These are phyloP conservation scores for Somion occarium DNA, from an alignment of 1,284 basidiomycete genomes.

Conservation along the genomic window DNA sequence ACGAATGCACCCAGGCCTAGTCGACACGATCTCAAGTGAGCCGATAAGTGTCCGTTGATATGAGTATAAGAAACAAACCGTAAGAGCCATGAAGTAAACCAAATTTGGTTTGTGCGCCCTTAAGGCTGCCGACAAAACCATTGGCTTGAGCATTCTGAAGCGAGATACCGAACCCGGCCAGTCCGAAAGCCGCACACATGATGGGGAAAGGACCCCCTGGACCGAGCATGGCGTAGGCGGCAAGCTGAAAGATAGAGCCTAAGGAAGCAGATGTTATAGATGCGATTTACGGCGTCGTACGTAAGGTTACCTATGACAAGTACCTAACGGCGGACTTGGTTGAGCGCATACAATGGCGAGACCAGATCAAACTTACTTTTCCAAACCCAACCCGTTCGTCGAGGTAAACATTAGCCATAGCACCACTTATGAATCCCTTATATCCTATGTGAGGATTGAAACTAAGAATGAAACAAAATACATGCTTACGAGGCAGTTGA, in stretches of 20 bases:
- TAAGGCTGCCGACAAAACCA: slow-evolving; percentile 45
- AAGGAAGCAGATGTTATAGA: neutral
- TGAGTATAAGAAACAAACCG: slow-evolving; percentile 21
- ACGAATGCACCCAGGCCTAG: slow-evolving; percentile 65
- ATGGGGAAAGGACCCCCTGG: slow-evolving; percentile 65
- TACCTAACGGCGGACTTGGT: slow-evolving; percentile 22
- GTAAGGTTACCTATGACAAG: slow-evolving; percentile 27
- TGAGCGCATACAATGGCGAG: neutral
- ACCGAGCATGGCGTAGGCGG: slow-evolving; percentile 42
- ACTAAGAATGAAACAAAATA: slow-evolving; percentile 39
- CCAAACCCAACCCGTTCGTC: slow-evolving; percentile 56
- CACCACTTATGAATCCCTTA: slow-evolving; percentile 52
- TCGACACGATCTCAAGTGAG: neutral
- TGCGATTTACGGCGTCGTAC: slow-evolving; percentile 18
- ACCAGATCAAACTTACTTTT: slow-evolving; percentile 12
- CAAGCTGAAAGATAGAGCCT: slow-evolving; percentile 40
- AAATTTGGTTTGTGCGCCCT: slow-evolving; percentile 43
- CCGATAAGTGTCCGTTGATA: no score
- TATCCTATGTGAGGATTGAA: neutral
- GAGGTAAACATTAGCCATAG: slow-evolving; percentile 49
- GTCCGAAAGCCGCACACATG: slow-evolving; percentile 53
- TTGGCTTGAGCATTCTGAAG: slow-evolving; percentile 53
- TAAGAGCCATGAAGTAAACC: slow-evolving; percentile 53
- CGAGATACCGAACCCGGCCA: slow-evolving; percentile 58
- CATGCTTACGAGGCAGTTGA: slow-evolving; percentile 17